A percentile compares a stretch with the other conserved stretches of the same genome.
These are phyloP conservation scores for Dendrocalamus latiflorus DNA, from an alignment of 202 grass and related monocot species.

Conservation along the genomic window DNA sequence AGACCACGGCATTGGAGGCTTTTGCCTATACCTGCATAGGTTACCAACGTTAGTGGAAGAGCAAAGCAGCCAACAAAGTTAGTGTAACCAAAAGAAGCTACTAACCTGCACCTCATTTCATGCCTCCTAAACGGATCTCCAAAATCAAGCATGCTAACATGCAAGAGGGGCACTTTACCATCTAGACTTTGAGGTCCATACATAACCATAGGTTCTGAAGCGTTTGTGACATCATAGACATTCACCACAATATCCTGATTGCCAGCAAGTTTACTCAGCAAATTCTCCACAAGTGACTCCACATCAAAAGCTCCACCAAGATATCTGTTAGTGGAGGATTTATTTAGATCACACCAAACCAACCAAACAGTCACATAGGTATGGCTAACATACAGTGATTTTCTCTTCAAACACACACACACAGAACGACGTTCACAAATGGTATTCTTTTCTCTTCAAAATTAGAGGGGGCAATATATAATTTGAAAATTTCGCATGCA, in stretches of 20 bases:
- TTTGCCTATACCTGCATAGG: conserved; percentile 60
- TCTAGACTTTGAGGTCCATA: conserved; percentile 65
- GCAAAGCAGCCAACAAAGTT: conserved; percentile 7
- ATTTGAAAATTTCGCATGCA: background rate
- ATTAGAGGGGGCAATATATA: background rate
- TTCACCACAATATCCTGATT: conserved; percentile 95
- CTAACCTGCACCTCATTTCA: conserved; percentile 93
- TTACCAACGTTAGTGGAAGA: conserved; percentile 29
- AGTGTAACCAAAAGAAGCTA: background rate
- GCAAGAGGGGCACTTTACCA: conserved; percentile 41
- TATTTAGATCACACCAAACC: conserved; percentile 1
- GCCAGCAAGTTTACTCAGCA: conserved; percentile 78
- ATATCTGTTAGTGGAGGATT: conserved; percentile 49
- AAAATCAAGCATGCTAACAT: conserved; percentile 91
- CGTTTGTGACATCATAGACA: conserved; percentile 92
- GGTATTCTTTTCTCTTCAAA: background rate
- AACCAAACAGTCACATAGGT: background rate
- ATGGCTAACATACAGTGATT: background rate
- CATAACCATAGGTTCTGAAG: conserved; percentile 73
- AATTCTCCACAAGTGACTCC: conserved; percentile 88
- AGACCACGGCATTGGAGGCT: conserved; percentile 60
- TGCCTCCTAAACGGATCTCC: conserved; percentile 93
- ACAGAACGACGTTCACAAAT: background rate
- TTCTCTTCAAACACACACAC: background rate
- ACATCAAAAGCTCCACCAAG: conserved; percentile 97